Conservation (phyloP, 1,284 basidiomycete genomes). For the Athelia sp. region DNA sequence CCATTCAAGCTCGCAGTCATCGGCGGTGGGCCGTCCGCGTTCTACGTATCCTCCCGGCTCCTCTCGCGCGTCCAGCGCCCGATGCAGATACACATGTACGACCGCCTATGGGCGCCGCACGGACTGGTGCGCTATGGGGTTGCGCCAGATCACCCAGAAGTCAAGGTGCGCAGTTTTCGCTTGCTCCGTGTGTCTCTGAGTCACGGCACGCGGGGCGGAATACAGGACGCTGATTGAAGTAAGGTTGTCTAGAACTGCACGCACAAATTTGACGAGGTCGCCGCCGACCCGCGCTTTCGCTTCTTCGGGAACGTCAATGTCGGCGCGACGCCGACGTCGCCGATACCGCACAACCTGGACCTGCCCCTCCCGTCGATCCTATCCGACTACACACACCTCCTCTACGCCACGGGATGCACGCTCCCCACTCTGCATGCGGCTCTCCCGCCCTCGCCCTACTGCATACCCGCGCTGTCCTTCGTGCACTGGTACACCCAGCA, state of each 20-base stretch:
- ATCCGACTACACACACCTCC: constrained; percentile 73
- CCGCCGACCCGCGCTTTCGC: constrained; percentile 69
- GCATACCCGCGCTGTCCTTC: constrained; percentile 77
- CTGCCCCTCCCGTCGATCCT: constrained; percentile 57
- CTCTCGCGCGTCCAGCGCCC: constrained; percentile 55
- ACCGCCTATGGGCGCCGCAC: constrained; percentile 91
- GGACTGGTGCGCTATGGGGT: constrained; percentile 96
- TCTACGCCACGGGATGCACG: constrained; percentile 80
- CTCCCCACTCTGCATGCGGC: constrained; percentile 52
- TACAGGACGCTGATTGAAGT: neutral
- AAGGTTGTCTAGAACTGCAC: constrained; percentile 81
- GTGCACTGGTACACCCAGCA: constrained; percentile 99
- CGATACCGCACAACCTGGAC: constrained; percentile 44
- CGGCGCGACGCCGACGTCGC: constrained; percentile 29
- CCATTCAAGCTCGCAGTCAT: constrained; percentile 72
- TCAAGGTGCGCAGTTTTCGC: constrained; percentile 75
- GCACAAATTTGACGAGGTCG: constrained; percentile 85
- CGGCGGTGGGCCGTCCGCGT: constrained; percentile 91
- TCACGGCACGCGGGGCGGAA: neutral
- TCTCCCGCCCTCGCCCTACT: constrained; percentile 48
- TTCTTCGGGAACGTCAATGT: constrained; percentile 95
- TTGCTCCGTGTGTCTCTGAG: too few species aligned
- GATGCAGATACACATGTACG: constrained; percentile 83
- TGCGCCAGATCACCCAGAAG: constrained; percentile 98
- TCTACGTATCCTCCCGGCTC: constrained; percentile 88